These are phyloP conservation scores for Apophysomyces elegans DNA, from an alignment of 371 early-diverging fungal genomes.

Conservation along the genomic window DNA sequence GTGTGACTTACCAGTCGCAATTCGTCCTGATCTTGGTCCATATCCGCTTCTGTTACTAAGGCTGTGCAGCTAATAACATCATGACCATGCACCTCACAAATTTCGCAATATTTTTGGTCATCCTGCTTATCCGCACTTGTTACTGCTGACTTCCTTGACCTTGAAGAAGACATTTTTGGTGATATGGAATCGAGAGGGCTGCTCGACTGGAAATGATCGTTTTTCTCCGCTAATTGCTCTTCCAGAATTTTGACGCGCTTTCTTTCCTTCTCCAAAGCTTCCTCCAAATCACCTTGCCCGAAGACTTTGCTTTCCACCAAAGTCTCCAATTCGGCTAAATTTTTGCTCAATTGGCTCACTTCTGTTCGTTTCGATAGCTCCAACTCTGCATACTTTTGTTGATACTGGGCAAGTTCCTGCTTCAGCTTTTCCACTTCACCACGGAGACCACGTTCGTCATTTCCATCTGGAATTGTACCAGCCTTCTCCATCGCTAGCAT, in stretches of 20 bases:
- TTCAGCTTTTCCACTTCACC: conserved; percentile 50
- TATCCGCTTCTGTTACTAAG: conserved; percentile 31
- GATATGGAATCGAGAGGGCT: conserved; percentile 79
- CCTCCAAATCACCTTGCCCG: conserved; percentile 70
- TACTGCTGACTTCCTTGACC: conserved; percentile 17
- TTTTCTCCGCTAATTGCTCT: background rate
- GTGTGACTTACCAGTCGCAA: background rate
- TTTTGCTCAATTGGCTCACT: conserved; percentile 62
- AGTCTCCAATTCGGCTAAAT: conserved; percentile 69
- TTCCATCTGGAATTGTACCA: conserved; percentile 10
- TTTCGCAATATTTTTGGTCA: conserved; percentile 50
- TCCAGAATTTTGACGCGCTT: background rate
- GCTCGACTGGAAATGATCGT: conserved; percentile 16
- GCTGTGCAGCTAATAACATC: conserved; percentile 22
- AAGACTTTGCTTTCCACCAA: conserved; percentile 78
- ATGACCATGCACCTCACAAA: conserved; percentile 65
- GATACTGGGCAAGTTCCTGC: conserved; percentile 49
- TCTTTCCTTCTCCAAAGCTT: conserved; percentile 50
- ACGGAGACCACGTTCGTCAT: conserved; percentile 24
- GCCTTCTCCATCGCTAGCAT: conserved; percentile 44
- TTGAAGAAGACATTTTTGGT: conserved; percentile 61
- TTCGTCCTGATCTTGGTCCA: background rate
- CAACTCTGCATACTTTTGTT: conserved; percentile 54
- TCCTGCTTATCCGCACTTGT: background rate
- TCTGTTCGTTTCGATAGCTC: conserved; percentile 57